Evolutionary conservation across 345 rosid species (phyloP).

Genomic region (Ceriops decandra): DNA sequence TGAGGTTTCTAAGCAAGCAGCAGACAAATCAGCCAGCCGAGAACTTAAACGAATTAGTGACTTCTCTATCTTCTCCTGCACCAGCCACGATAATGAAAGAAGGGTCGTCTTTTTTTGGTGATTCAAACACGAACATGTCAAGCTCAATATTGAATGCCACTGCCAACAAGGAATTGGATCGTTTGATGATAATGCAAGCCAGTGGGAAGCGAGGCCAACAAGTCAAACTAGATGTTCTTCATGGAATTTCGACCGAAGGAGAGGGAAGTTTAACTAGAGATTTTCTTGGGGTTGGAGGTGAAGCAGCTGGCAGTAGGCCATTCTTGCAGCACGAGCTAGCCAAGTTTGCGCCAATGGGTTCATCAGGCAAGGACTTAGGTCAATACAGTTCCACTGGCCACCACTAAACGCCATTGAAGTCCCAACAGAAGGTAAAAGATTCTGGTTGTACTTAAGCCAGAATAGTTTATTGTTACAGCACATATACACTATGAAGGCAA

Average conservation of each 20-base stretch:
- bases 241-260: neutral
- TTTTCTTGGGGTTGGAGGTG: slow-evolving; percentile 61
- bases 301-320: slow-evolving; percentile 21
- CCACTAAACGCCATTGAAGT: neutral
- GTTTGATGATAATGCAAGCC: slow-evolving; percentile 13
- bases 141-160: neutral
- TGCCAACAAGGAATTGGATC: slow-evolving; percentile 8
- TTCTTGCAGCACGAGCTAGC: slow-evolving; percentile 42
- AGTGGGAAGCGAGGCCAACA: slow-evolving; percentile 2
- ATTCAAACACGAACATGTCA: neutral
- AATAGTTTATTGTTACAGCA: neutral
- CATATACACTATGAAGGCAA: neutral
- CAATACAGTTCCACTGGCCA: slow-evolving; percentile 19
- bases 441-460: neutral
- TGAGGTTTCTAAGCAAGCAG: slow-evolving; percentile 9
- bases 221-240: neutral
- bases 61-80: slow-evolving; percentile 12
- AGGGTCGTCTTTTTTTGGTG: neutral
- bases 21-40: slow-evolving; percentile 14
- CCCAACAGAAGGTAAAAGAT: neutral
- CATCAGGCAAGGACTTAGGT: slow-evolving; percentile 26
- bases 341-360: slow-evolving; percentile 31
- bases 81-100: neutral
- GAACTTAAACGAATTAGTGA: slow-evolving; percentile 25
- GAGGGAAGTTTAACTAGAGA: slow-evolving; percentile 54